Base-by-base conservation (phyloP, 2,329 filamentous ascomycete species). In the Beauveria scarabaeidicola region DNA sequence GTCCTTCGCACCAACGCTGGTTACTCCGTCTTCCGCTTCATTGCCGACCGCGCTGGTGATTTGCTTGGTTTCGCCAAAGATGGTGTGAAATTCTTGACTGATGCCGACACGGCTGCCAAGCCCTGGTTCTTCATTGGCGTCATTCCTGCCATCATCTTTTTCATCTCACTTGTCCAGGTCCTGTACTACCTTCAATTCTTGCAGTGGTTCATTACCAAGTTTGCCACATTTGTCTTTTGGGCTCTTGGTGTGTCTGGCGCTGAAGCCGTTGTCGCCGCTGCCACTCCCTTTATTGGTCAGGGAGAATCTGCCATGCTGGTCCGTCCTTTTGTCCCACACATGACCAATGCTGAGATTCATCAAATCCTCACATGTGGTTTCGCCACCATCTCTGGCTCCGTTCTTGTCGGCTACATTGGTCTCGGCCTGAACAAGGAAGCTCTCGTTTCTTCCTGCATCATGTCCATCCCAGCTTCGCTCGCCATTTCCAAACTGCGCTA, bases 271-370 rank as follows among this genome's bases (percentile, higher is more conserved):
- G 92, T 96, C 61, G 92, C 92, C 38, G 89, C 92, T 38, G 91
- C 92, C 10, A 95, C 91, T 1, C 92, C 92, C 9, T 96, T 96
- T 75, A 94, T 96, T 68, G 92, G 92, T 9, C 91, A 96, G 77
- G 91, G 92, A 69, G 92, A 96, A 79, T 94, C 89, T 25, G 91
- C 90, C 62, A 95, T 96, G 89, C 77, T 97, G 68, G 91, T 97
- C 73, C 86, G 86, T 58, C 91, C 91, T 0, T 96, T 95, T 72
- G 85, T 96, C 51, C 78, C 89, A 11, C 87, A 94, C 72, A 82
- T 96, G 69, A 97, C 92, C 63, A 81, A 86, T 69, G 90, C 91
- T 64, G 92, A 97, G 74, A 77, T 96, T 61, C 92, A 96, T 73
- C 91, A 96, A 75, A 81, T 96, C 73, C 91, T 97, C 90, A 89